A percentile compares a stretch with the other conserved stretches of the same genome.
phyloP scores from a whole-genome alignment of 2,329 filamentous ascomycete genomes.

The Monosporascus sp. region DNA sequence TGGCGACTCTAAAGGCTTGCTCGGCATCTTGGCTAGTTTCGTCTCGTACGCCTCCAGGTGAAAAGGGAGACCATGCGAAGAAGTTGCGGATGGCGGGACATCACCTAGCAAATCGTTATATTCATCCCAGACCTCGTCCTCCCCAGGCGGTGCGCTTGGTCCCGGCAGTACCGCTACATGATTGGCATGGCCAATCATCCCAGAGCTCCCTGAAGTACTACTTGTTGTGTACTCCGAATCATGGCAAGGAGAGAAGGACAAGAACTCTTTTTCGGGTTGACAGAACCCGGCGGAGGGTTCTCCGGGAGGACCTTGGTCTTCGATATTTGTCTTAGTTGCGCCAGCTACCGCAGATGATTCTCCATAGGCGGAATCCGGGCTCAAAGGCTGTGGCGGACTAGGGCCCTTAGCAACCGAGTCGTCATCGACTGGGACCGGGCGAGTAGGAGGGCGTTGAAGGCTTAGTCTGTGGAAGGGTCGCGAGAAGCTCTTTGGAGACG shows the following conservation, averaged over 20 bases:
- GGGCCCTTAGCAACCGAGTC: conserved; percentile 45
- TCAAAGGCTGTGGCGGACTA: conserved; percentile 35
- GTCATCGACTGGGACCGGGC: conserved; percentile 23
- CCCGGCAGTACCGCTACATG: conserved; percentile 63
- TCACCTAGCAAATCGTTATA: conserved; percentile 85
- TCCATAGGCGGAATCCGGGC: conserved; percentile 33
- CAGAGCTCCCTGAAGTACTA: conserved; percentile 63
- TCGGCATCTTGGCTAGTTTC: conserved; percentile 28
- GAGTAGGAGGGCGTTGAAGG: conserved; percentile 30
- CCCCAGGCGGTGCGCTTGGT: conserved; percentile 55
- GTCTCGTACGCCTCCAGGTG: conserved; percentile 46
- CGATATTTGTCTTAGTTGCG: conserved; percentile 25
- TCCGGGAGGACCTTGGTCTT: conserved; percentile 22
- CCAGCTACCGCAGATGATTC: conserved; percentile 28
- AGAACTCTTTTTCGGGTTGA: conserved; percentile 52
- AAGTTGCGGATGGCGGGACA: conserved; percentile 46
- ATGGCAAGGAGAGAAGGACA: conserved; percentile 68
- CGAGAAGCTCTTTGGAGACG: conserved; percentile 77
- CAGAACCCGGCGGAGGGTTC: conserved; percentile 25
- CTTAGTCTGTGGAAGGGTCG: conserved; percentile 65
- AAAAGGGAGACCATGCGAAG: conserved; percentile 52
- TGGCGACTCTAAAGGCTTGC: conserved; percentile 40
- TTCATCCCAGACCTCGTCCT: conserved; percentile 92
- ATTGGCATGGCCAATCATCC: conserved; percentile 51
- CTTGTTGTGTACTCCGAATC: conserved; percentile 57